Percentiles rank a stretch among this genome's conserved stretches.
phyloP scores from a whole-genome alignment of 1,284 basidiomycete species.

The Cystobasidium slooffiae region DNA sequence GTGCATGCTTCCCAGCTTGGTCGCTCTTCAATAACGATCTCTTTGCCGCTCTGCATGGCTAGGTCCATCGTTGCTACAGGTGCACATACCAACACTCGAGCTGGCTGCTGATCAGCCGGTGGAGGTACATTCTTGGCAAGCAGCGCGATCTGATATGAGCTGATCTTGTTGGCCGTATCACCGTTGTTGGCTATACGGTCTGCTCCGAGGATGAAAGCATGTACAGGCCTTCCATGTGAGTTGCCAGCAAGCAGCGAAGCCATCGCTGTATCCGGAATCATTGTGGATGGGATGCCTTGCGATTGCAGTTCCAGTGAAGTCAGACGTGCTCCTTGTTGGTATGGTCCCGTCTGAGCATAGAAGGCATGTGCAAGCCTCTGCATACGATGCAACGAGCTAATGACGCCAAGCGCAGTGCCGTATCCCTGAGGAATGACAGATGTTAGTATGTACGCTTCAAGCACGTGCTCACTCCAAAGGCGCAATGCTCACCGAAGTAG shows the following conservation, averaged over 20 bases:
- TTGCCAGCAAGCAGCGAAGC: conserved; percentile 87
- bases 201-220: conserved; percentile 73
- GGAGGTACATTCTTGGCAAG: conserved; percentile 48
- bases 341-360: conserved; percentile 89
- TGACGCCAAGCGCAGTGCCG: conserved; percentile 89
- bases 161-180: conserved; percentile 89
- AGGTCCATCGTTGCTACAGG: conserved; percentile 88
- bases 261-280: conserved; percentile 95
- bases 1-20: conserved; percentile 82
- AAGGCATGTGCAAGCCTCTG: conserved; percentile 76
- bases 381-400: conserved; percentile 80
- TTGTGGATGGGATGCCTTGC: conserved; percentile 78
- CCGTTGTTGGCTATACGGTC: conserved; percentile 76
- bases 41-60: conserved; percentile 71
- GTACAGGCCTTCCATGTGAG: conserved; percentile 62
- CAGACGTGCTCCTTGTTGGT: conserved; percentile 82
- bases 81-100: conserved; percentile 87
- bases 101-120: conserved; percentile 68
- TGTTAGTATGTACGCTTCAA: conserved; percentile 38
- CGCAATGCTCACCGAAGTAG: conserved; percentile 71
- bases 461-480: neutral
- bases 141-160: conserved; percentile 53
- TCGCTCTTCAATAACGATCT: conserved; percentile 89
- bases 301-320: conserved; percentile 84
- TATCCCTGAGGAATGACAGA: conserved; percentile 68